Percentiles rank a stretch among this genome's conserved stretches.
Evolutionary conservation across 108 stramenopile species (phyloP).

Genomic region (Discostella pseudostelligera): DNA sequence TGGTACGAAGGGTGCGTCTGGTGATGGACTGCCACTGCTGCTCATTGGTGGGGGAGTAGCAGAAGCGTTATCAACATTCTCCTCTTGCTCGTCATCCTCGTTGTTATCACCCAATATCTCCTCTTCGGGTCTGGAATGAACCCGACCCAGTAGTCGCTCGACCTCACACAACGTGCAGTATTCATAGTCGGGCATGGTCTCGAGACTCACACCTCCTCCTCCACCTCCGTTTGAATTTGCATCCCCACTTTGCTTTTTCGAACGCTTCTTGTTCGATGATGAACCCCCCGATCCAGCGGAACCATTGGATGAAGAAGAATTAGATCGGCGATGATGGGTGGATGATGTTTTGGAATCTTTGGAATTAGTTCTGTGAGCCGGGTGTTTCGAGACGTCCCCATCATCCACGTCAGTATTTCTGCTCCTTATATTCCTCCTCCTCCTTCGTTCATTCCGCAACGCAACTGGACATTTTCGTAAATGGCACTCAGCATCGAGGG

Average conservation of each 20-base stretch:
- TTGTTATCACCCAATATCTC: conserved; percentile 4
- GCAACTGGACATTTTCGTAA: conserved; percentile 53
- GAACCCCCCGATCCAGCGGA: conserved; percentile 11
- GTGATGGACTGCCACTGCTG: background rate
- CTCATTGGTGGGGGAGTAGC: background rate
- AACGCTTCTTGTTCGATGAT: conserved; percentile 4
- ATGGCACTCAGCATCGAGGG: conserved; percentile 81
- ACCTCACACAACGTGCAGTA: conserved; percentile 83
- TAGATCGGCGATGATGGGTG: conserved; percentile 12
- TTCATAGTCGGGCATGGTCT: conserved; percentile 27
- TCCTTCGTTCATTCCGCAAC: conserved; percentile 25
- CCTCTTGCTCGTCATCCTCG: background rate
- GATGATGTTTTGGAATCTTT: conserved; percentile 8
- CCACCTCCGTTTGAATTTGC: conserved; percentile 14
- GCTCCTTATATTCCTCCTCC: conserved; percentile 25
- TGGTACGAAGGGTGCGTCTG: conserved; percentile 58
- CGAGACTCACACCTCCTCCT: conserved; percentile 1
- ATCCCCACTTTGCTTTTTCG: conserved; percentile 24
- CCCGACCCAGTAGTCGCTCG: conserved; percentile 62
- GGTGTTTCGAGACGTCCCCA: background rate
- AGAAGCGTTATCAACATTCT: background rate
- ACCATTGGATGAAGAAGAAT: conserved; percentile 6
- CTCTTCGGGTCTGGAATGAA: conserved; percentile 51
- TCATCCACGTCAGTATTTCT: conserved; percentile 6
- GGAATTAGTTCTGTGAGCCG: too few species aligned